Percentiles rank a stretch among this genome's conserved stretches.
Evolutionary conservation across 2,329 filamentous ascomycete genomes (phyloP).

Genomic region (Colletotrichum sp.): DNA sequence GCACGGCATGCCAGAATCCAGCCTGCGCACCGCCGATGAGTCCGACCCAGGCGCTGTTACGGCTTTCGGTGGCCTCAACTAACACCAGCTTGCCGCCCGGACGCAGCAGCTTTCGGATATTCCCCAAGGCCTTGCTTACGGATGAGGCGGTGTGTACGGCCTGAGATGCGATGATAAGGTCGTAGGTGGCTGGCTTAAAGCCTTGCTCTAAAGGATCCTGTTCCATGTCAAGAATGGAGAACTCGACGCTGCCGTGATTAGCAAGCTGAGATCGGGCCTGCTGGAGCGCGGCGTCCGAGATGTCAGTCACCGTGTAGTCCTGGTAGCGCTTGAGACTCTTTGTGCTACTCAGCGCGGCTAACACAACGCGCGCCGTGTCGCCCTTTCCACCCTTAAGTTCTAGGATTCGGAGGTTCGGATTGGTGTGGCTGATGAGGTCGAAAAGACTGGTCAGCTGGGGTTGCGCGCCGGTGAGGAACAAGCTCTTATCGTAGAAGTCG

Average conservation of each 20-base stretch:
- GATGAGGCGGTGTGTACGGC: constrained; percentile 31
- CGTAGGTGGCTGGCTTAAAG: constrained; percentile 25
- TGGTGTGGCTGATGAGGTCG: background rate
- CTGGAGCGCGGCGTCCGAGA: constrained; percentile 39
- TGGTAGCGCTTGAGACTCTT: background rate
- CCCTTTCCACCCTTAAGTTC: background rate
- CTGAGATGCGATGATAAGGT: constrained; percentile 31
- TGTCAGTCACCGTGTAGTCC: constrained; percentile 33
- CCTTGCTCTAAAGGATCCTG: constrained; percentile 28
- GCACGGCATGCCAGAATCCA: background rate
- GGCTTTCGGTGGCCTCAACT: constrained; percentile 26
- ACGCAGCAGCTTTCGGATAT: constrained; percentile 28
- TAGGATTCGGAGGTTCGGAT: background rate
- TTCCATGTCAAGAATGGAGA: constrained; percentile 38
- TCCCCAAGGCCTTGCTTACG: constrained; percentile 26
- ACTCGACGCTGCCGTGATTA: constrained; percentile 27
- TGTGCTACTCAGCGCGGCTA: background rate
- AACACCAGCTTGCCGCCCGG: constrained; percentile 33
- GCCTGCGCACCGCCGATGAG: background rate
- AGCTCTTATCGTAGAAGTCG: background rate
- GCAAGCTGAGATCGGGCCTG: constrained; percentile 28
- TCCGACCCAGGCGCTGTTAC: background rate
- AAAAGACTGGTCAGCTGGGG: background rate
- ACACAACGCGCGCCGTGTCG: background rate
- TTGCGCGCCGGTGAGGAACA: background rate